Base-by-base conservation (phyloP, 2,329 filamentous ascomycete genomes). In the Fusarium sp. region DNA sequence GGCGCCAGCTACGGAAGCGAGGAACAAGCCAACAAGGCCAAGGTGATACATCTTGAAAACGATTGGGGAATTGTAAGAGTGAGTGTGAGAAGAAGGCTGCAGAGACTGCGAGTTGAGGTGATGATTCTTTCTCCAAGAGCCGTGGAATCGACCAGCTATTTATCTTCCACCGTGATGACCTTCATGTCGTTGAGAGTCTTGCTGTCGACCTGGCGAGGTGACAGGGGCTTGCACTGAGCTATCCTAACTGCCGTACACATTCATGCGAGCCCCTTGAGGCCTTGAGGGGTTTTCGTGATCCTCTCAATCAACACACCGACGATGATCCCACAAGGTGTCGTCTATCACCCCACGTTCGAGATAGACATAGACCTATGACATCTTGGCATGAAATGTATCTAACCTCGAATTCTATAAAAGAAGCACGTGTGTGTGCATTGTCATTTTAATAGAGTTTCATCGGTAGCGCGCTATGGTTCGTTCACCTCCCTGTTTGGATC, bases 41-140 rank as follows among this genome's bases (percentile, higher is more conserved):
- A 54, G n/a, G 15, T 67, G 66, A 47, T 59, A 45, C 59, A 67
- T 70, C 5, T 40, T 63, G 43, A 35, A 54, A 54, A 20, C 17
- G 25, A 32, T 54, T 54, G 17, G 11, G 12, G n/a, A 7, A 4
- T 30, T 32, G 17, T 30, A 33, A 43, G 27, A 54, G 43, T n/a
- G 40, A 40, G 10, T 40, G 56, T 15, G 22, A 38, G 56, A 4
- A 30, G 20, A 37, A 58, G 35, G 15, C 17, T 32, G 47, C 25
- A 30, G 25, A 52, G 22, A 25, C 20, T 57, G 54, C 25, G 56
- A 38, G 56, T 20, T 30, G 56, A 38, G 56, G 56, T 40, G 56
- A 58, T 38, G 56, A 40, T 12, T 14, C 27, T 58, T 14, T 15
- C 40, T 30, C 17, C 6, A 12, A 25, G 32, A 37, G 15, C 35